A percentile compares a stretch with the other conserved stretches of the same genome.
Conservation (phyloP, 768 basidiomycete genomes). For the Hebeloma cylindrosporum region DNA sequence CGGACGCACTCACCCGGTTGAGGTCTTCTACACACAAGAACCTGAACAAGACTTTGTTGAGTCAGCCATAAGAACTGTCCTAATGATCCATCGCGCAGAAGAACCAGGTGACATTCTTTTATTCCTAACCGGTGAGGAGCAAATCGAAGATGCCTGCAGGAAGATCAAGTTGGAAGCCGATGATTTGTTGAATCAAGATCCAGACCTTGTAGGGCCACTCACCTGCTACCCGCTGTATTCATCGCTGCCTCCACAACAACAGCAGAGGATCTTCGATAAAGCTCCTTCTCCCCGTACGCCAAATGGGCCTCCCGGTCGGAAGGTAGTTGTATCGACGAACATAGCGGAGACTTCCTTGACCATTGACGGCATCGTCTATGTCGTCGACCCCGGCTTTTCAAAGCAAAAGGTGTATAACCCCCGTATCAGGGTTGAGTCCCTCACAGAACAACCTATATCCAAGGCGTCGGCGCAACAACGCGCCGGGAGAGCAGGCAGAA, state of each 20-base stretch:
- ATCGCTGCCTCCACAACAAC: no score
- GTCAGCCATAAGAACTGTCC: not conserved
- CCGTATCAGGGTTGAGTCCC: not conserved
- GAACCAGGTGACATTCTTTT: no score
- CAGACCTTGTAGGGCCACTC: no score
- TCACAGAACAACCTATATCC: not conserved
- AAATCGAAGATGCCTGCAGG: no score
- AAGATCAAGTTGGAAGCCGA: no score
- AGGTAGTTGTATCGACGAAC: constrained; percentile 1
- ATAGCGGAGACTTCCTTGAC: constrained; percentile 2
- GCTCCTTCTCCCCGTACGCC: no score
- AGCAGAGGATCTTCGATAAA: no score
- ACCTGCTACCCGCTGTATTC: no score
- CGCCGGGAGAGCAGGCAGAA: not conserved
- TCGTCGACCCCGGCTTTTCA: not conserved
- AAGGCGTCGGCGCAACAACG: not conserved
- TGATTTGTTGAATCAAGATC: no score
- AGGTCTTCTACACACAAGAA: not conserved
- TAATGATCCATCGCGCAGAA: not conserved
- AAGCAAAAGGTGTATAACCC: constrained; percentile 2
- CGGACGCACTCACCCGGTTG: constrained; percentile 3
- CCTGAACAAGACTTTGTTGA: not conserved
- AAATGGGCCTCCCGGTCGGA: constrained; percentile 2
- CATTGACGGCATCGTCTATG: not conserved
- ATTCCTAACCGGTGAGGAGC: no score